Percentiles rank a stretch among this genome's conserved stretches.
These are phyloP conservation scores for Dendrobium huoshanense DNA, from an alignment of 106 monocot genomes.

Conservation along the genomic window DNA sequence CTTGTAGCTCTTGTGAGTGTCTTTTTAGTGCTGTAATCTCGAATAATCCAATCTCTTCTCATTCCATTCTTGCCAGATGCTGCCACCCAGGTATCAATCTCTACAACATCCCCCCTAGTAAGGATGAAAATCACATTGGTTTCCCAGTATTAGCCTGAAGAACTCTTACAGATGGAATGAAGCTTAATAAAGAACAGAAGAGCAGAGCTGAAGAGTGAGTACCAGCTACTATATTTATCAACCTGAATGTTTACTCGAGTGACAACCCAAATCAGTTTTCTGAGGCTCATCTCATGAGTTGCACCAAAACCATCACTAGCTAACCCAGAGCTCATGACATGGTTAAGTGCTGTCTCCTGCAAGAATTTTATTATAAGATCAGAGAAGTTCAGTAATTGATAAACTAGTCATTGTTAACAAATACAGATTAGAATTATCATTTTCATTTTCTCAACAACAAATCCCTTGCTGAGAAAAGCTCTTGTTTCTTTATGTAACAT, in stretches of 20 bases:
- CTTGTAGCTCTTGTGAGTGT: slow-evolving; percentile 39
- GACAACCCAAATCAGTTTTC: slow-evolving; percentile 49
- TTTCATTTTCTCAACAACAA: too few species aligned
- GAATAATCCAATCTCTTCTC: slow-evolving; percentile 57
- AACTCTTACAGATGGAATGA: neutral
- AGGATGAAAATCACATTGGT: neutral
- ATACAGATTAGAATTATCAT: too few species aligned
- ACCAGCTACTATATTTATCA: slow-evolving; percentile 38
- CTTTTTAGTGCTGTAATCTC: slow-evolving; percentile 19
- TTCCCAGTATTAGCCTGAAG: neutral
- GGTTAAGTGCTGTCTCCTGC: slow-evolving; percentile 52
- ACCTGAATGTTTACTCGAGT: slow-evolving; percentile 39
- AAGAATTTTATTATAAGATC: neutral
- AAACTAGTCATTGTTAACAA: too few species aligned
- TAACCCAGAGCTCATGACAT: slow-evolving; percentile 40
- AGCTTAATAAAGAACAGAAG: neutral
- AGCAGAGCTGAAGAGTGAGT: neutral
- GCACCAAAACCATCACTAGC: slow-evolving; percentile 40
- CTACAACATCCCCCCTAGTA: slow-evolving; percentile 55
- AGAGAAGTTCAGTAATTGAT: too few species aligned
- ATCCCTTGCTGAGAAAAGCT: too few species aligned
- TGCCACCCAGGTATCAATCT: slow-evolving; percentile 61
- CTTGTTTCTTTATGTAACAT: too few species aligned
- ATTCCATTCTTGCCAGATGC: slow-evolving; percentile 63
- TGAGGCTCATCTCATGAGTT: slow-evolving; percentile 36